Percentiles rank a stretch among this genome's conserved stretches.
phyloP scores from a whole-genome alignment of 140 eudicot genomes.

The Anethum foeniculum region DNA sequence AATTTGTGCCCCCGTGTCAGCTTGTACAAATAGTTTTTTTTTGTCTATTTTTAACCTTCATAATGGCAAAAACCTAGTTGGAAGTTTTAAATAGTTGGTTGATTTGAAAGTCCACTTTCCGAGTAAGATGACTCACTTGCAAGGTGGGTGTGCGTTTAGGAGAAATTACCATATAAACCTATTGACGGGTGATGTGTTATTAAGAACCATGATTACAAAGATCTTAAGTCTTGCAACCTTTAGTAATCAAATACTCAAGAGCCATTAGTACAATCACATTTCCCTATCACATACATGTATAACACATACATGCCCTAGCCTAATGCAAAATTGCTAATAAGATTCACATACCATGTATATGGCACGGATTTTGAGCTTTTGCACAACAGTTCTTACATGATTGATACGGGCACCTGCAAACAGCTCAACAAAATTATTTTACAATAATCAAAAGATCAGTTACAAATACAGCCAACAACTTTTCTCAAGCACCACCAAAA shows the following conservation, averaged over 20 bases:
- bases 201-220: not conserved
- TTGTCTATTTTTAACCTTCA: too few relatives aligned
- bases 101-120: too few relatives aligned
- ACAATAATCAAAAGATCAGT: not conserved
- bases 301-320: not conserved
- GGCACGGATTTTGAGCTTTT: slow-evolving; percentile 95
- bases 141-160: too few relatives aligned
- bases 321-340: not conserved
- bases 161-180: too few relatives aligned
- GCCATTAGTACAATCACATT: not conserved
- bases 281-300: not conserved
- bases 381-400: slow-evolving; percentile 97
- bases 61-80: too few relatives aligned
- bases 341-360: slow-evolving; percentile 68
- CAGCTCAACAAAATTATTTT: slow-evolving; percentile 14
- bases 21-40: too few relatives aligned
- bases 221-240: not conserved
- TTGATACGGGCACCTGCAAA: slow-evolving; percentile 83
- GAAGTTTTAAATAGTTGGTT: too few relatives aligned
- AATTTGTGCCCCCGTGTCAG: too few relatives aligned
- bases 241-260: not conserved
- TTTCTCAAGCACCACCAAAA: not conserved
- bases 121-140: too few relatives aligned
- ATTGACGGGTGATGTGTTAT: not conserved
- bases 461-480: not conserved